Conservation (phyloP, 768 basidiomycete genomes). For the Postia placenta region DNA sequence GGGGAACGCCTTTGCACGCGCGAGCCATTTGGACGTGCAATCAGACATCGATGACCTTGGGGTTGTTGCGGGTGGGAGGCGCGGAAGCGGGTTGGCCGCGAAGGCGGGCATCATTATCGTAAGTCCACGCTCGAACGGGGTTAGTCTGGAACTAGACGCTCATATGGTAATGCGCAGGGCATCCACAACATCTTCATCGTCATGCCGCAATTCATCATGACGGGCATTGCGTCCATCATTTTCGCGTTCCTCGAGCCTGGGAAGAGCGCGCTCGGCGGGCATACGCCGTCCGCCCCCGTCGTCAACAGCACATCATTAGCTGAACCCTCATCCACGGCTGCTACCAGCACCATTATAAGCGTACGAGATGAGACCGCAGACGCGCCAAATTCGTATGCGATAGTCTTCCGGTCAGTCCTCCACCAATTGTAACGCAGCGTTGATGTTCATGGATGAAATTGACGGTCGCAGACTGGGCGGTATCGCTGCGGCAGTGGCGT, state of each 20-base stretch:
- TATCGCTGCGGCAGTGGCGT: constrained; percentile 46
- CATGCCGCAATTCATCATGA: constrained; percentile 90
- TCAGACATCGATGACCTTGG: constrained; percentile 11
- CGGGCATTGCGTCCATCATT: constrained; percentile 76
- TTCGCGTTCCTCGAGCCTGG: constrained; percentile 80
- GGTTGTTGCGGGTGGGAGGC: constrained; percentile 16
- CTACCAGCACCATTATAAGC: no score
- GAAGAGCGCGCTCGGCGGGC: constrained; percentile 26
- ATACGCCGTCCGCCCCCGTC: constrained; percentile 1
- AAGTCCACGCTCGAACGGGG: constrained; percentile 22
- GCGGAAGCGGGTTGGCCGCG: constrained; percentile 45
- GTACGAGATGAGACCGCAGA: neutral
- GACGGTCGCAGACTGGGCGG: constrained; percentile 44
- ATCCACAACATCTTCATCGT: constrained; percentile 96
- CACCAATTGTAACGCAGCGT: no score
- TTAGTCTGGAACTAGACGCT: neutral
- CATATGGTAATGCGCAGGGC: constrained; percentile 44
- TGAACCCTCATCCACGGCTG: neutral
- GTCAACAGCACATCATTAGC: neutral
- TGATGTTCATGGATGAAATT: neutral
- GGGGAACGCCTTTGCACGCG: constrained; percentile 40
- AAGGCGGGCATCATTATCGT: constrained; percentile 89
- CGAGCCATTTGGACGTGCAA: constrained; percentile 41
- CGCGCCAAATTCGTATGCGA: constrained; percentile 62
- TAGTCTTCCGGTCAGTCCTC: constrained; percentile 71